These are phyloP conservation scores for Phytopythium sindhum DNA, from an alignment of 352 stramenopile genomes.

Conservation along the genomic window DNA sequence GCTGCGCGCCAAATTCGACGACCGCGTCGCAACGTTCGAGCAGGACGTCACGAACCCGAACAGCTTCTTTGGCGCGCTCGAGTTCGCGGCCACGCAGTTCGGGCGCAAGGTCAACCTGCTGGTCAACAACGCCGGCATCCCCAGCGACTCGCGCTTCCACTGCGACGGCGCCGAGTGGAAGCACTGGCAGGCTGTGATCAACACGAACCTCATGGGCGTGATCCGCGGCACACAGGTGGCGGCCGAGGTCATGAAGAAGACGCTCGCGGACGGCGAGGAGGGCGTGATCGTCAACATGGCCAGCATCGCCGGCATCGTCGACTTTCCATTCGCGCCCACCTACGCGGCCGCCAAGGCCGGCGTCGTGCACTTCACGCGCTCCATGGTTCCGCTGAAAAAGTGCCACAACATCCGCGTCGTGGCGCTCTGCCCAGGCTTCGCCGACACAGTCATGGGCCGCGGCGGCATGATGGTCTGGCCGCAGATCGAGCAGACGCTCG, in stretches of 20 bases:
- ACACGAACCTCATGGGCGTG: constrained; percentile 47
- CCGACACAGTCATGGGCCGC: constrained; percentile 41
- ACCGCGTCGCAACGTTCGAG: constrained; percentile 25
- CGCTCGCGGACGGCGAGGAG: constrained; percentile 24
- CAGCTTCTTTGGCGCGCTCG: constrained; percentile 39
- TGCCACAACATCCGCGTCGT: constrained; percentile 44
- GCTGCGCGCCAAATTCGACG: constrained; percentile 28
- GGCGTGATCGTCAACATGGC: constrained; percentile 49
- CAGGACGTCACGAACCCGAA: constrained; percentile 47
- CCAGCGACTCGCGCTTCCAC: constrained; percentile 25
- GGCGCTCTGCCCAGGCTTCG: constrained; percentile 39
- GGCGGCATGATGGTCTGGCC: constrained; percentile 17
- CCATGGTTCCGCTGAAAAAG: constrained; percentile 34
- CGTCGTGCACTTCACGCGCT: constrained; percentile 48
- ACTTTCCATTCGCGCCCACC: constrained; percentile 35
- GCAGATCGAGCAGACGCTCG: constrained; percentile 15
- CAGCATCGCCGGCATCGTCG: constrained; percentile 36
- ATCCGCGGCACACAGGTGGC: constrained; percentile 46
- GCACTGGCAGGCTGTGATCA: constrained; percentile 43
- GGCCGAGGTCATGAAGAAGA: constrained; percentile 29
- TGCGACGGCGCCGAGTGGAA: constrained; percentile 19
- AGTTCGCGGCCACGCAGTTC: constrained; percentile 33
- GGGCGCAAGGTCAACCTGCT: constrained; percentile 37
- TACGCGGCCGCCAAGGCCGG: constrained; percentile 52
- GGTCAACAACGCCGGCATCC: constrained; percentile 57